These are phyloP conservation scores for Kurtzmaniella natalensis DNA, from an alignment of 1,139 yeast species.

Conservation along the genomic window DNA sequence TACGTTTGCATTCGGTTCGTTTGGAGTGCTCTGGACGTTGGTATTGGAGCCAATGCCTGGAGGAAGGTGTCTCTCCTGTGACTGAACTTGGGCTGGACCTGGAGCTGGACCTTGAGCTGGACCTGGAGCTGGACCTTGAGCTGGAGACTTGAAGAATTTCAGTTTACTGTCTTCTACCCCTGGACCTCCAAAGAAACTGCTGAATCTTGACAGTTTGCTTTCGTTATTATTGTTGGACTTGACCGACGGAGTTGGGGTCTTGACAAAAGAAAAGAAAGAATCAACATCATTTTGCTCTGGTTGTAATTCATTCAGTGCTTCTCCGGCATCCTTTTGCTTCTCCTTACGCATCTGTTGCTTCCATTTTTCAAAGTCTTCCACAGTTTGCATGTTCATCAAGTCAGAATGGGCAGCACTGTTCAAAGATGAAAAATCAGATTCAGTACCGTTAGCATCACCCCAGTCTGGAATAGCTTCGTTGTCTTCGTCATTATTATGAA, in stretches of 20 bases:
- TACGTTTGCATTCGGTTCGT: no score
- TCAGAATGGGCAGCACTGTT: conserved; percentile 14
- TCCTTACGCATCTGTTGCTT: conserved; percentile 56
- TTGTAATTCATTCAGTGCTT: conserved; percentile 16
- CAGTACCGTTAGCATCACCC: conserved; percentile 36
- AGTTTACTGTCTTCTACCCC: conserved; percentile 5
- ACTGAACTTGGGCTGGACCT: background rate
- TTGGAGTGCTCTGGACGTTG: conserved; percentile 7
- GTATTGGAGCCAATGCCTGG: conserved; percentile 6
- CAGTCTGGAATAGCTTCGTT: conserved; percentile 52
- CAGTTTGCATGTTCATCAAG: conserved; percentile 46
- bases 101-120: conserved; percentile 1
- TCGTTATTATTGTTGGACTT: conserved; percentile 14
- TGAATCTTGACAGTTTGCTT: conserved; percentile 10
- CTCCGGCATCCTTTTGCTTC: conserved; percentile 52
- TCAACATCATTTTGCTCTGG: conserved; percentile 45
- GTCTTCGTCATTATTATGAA: conserved; percentile 37
- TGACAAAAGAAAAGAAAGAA: conserved; percentile 47
- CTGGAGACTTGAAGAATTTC: conserved; percentile 3
- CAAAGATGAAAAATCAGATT: conserved; percentile 4
- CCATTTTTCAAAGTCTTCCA: conserved; percentile 72
- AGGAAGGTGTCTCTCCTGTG: conserved; percentile 4
- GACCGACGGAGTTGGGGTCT: conserved; percentile 7
- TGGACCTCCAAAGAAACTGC: conserved; percentile 11
- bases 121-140: conserved; percentile 1